Percentiles rank a stretch among this genome's conserved stretches.
These are phyloP conservation scores for Lunularia cruciata DNA, from an alignment of 225 moss, liverwort and hornwort species.

Conservation along the genomic window DNA sequence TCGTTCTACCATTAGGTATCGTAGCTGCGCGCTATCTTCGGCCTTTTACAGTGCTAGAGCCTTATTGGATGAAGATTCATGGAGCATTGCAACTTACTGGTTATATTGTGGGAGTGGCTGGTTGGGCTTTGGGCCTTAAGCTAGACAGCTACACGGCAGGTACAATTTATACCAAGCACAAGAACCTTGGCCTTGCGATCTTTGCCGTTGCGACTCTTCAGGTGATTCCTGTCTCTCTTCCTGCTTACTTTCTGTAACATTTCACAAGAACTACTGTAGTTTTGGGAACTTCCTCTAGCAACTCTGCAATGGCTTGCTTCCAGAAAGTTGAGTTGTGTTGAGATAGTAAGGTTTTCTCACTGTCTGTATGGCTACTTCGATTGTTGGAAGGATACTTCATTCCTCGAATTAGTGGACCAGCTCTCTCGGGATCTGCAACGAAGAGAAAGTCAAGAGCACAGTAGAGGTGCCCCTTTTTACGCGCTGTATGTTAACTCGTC, in stretches of 20 bases:
- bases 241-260: not conserved
- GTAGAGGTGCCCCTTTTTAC: no score
- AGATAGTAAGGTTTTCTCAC: no score
- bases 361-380: no score
- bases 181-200: constrained; percentile 52
- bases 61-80: constrained; percentile 61
- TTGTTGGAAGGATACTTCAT: no score
- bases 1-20: constrained; percentile 52
- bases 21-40: constrained; percentile 59
- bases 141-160: constrained; percentile 43
- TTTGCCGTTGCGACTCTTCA: constrained; percentile 63
- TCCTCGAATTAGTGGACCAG: no score
- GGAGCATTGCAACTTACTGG: constrained; percentile 41
- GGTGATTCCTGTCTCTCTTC: no score
- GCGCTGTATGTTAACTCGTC: no score
- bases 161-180: constrained; percentile 19
- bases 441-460: no score
- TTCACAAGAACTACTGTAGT: not conserved
- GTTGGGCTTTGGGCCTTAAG: constrained; percentile 51
- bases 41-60: constrained; percentile 42
- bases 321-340: no score
- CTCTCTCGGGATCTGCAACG: no score
- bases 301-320: not conserved
- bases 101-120: constrained; percentile 47
- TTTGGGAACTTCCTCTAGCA: not conserved